Conservation (phyloP, 495 filamentous ascomycete genomes). For the Hyaloscypha variabilis region DNA sequence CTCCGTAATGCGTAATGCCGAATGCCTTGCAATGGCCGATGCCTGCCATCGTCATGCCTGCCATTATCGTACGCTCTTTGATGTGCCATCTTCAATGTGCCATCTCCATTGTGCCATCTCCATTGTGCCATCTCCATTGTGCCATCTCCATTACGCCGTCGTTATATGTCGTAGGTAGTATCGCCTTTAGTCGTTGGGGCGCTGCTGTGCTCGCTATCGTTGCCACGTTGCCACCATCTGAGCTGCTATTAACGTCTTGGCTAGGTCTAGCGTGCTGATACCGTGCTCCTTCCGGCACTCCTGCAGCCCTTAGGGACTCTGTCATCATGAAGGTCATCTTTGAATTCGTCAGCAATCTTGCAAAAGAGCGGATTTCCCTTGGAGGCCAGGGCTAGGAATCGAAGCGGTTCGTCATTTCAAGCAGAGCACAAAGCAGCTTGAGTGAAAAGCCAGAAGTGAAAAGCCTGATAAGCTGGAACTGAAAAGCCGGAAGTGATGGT, state of each 20-base stretch:
- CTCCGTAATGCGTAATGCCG: constrained; percentile 19
- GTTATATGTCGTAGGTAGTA: constrained; percentile 14
- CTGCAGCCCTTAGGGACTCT: background rate
- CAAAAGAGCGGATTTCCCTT: constrained; percentile 2
- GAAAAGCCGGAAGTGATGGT: constrained; percentile 8
- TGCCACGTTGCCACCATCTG: too few relatives aligned
- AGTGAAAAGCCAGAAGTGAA: constrained; percentile 6
- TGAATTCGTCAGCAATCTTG: constrained; percentile 6
- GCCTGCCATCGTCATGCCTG: constrained; percentile 15
- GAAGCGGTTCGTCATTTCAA: constrained; percentile 6
- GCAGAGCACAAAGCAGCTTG: constrained; percentile 5
- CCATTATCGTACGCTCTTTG: constrained; percentile 20
- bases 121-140: constrained; percentile 21
- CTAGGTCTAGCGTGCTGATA: background rate
- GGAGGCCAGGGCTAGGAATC: constrained; percentile 6
- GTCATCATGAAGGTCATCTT: constrained; percentile 8
- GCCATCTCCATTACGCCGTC: constrained; percentile 17
- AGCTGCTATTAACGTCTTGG: too few relatives aligned
- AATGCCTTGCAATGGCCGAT: constrained; percentile 17
- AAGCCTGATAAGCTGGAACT: background rate
- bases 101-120: constrained; percentile 19
- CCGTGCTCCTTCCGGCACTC: background rate
- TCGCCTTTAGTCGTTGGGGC: background rate
- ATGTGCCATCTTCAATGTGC: constrained; percentile 21
- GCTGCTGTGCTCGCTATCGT: too few relatives aligned